phyloP scores from a whole-genome alignment of 2,329 filamentous ascomycete species.

The Arthrobotrys megalospora region DNA sequence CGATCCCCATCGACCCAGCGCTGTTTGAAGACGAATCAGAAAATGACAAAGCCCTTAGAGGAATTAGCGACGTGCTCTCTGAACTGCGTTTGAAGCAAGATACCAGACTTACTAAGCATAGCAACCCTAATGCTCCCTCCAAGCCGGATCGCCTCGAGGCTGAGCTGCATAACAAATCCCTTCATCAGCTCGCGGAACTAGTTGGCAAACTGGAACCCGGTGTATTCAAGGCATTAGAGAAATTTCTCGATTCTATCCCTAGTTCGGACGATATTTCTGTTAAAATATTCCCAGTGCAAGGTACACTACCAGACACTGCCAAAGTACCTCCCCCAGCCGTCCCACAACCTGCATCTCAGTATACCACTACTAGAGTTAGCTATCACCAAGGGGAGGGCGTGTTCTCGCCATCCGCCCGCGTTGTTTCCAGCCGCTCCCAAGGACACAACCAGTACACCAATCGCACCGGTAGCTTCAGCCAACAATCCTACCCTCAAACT shows the following conservation, averaged over 20 bases:
- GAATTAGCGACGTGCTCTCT: constrained; percentile 37
- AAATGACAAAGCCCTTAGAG: constrained; percentile 39
- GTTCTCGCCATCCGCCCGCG: constrained; percentile 39
- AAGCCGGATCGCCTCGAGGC: constrained; percentile 41
- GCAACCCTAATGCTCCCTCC: neutral
- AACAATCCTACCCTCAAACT: constrained; percentile 42
- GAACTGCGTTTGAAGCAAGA: constrained; percentile 31
- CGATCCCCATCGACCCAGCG: constrained; percentile 47
- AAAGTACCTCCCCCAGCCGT: constrained; percentile 36
- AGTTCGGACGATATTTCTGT: neutral
- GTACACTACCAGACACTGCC: constrained; percentile 39
- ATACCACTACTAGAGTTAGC: constrained; percentile 45
- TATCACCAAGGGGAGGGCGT: constrained; percentile 32
- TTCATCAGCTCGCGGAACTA: constrained; percentile 9
- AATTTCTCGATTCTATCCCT: constrained; percentile 2
- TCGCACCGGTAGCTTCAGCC: constrained; percentile 44
- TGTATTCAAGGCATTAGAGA: constrained; percentile 31
- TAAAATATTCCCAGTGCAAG: neutral
- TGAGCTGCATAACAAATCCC: constrained; percentile 1
- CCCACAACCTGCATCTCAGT: constrained; percentile 37
- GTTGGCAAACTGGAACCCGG: constrained; percentile 39
- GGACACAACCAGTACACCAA: constrained; percentile 50
- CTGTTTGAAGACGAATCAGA: constrained; percentile 50
- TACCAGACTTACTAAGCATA: constrained; percentile 31
- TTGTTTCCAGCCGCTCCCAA: constrained; percentile 40